These are phyloP conservation scores for Prunus salicina DNA, from an alignment of 306 rosid genomes.

Conservation along the genomic window DNA sequence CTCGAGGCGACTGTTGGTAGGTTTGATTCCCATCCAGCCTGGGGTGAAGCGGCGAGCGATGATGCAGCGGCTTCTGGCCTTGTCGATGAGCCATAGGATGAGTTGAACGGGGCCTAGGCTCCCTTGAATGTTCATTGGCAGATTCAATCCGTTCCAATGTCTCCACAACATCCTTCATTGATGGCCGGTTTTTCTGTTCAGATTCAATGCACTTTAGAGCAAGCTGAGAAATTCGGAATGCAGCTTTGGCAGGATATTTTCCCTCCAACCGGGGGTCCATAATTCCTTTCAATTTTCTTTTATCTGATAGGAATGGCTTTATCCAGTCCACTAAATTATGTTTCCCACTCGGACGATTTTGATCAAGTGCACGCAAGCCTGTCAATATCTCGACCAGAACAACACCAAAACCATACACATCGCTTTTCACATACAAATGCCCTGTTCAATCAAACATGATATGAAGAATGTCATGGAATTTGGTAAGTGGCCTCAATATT, in stretches of 20 bases:
- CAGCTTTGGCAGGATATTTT: slow-evolving; percentile 79
- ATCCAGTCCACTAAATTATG: slow-evolving; percentile 75
- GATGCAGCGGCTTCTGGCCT: slow-evolving; percentile 45
- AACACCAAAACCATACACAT: slow-evolving; percentile 91
- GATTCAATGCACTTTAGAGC: slow-evolving; percentile 69
- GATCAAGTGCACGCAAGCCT: slow-evolving; percentile 65
- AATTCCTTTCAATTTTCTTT: slow-evolving; percentile 61
- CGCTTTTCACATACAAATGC: slow-evolving; percentile 89
- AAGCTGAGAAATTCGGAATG: slow-evolving; percentile 63
- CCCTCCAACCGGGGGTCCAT: slow-evolving; percentile 74
- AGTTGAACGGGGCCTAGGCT: slow-evolving; percentile 37
- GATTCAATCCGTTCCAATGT: slow-evolving; percentile 58
- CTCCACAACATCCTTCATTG: slow-evolving; percentile 84
- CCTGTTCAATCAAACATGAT: slow-evolving; percentile 36
- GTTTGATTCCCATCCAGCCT: slow-evolving; percentile 22
- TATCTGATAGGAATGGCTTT: slow-evolving; percentile 66
- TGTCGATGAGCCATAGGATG: slow-evolving; percentile 34
- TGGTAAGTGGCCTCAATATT: neutral
- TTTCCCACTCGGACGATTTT: slow-evolving; percentile 63
- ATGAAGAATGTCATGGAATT: neutral
- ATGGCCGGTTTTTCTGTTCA: slow-evolving; percentile 78
- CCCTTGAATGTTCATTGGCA: slow-evolving; percentile 40
- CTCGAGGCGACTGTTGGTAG: slow-evolving; percentile 28
- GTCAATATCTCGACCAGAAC: slow-evolving; percentile 86
- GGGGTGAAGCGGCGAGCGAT: slow-evolving; percentile 58